A percentile compares a stretch with the other conserved stretches of the same genome.
phyloP scores from a whole-genome alignment of 768 basidiomycete genomes.

The Trametes coccinea region DNA sequence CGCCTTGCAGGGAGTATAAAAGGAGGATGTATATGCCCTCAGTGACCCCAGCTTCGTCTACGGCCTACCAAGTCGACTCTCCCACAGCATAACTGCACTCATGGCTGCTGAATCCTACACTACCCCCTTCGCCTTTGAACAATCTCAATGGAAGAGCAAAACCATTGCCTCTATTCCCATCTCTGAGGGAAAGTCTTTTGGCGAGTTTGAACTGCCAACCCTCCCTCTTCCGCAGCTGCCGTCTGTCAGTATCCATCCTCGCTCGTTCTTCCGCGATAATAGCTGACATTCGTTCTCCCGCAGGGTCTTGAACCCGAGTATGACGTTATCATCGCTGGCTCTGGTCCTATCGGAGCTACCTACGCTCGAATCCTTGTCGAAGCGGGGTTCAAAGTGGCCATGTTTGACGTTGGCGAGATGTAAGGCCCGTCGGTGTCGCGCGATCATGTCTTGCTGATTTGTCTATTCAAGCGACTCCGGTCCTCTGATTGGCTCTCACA shows the following conservation, averaged over 20 bases:
- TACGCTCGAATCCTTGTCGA: slow-evolving; percentile 30
- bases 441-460: background rate
- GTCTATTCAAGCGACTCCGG: background rate
- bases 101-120: background rate
- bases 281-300: too few relatives aligned
- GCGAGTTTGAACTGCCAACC: background rate
- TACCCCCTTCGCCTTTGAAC: background rate
- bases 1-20: too few relatives aligned
- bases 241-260: background rate
- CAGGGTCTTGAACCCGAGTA: background rate
- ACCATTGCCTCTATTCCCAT: background rate
- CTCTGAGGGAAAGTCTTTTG: background rate
- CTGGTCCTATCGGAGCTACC: slow-evolving; percentile 34
- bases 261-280: too few relatives aligned
- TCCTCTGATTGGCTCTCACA: slow-evolving; percentile 23
- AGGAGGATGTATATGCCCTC: too few relatives aligned
- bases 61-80: too few relatives aligned
- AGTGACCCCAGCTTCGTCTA: too few relatives aligned
- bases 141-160: background rate
- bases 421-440: background rate
- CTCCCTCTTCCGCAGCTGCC: background rate
- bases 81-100: too few relatives aligned
- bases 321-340: slow-evolving; percentile 36
- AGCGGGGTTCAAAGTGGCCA: slow-evolving; percentile 15
- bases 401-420: slow-evolving; percentile 19